Evolutionary conservation across 768 basidiomycete species (phyloP), one percentile per base, ranked within the genome.

Genomic region (Agrocybe praecox): DNA sequence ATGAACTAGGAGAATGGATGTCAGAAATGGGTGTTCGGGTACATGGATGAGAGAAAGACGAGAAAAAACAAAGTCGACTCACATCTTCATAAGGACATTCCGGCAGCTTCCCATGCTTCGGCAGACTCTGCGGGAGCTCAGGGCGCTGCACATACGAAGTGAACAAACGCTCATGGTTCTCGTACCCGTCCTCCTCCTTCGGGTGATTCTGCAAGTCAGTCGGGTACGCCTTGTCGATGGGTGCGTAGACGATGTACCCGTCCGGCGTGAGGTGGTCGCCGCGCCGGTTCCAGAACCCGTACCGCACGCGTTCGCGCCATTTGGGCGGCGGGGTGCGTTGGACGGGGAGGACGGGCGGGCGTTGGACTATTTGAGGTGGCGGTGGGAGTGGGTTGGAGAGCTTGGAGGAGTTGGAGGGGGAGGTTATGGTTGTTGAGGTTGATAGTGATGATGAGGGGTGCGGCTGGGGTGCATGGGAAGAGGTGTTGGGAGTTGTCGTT

Each of bases 211-310:
- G 70, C 22, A 92, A 75, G 9, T 92, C 90, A 0, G 65, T 59
- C 1, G 90, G 90, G 62, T 85, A 85, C n/a, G 79, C 77, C 46
- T 70, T 67, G 8, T 76, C 69, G 0, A 67, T 69, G 1, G 90
- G 90, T 8, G 87, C 88, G 54, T 86, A 90, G 26, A 92, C 88
- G 59, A 90, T 75, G 62, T 73, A 86, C 46, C 78, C 77, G 18
- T 74, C 70, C 19, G 67, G 51, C 19, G 85, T 87, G 49, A 88
- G 77, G 61, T 89, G 83, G 66, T 92, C 90, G 0, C 90, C 90
- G 1, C 89, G 83, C n/a, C 79, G 66, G 61, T 92, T 92, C 90
- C 90, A 92, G 61, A 74, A 84, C 1, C 89, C 90, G 32, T 71
- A 70, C 18, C 88, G 85, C 9, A 75, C 51, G 56, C 76, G 72